Percentiles rank a stretch among this genome's conserved stretches.
Evolutionary conservation across 495 filamentous ascomycete genomes (phyloP).

Genomic region (Thermothielavioides terrestris): DNA sequence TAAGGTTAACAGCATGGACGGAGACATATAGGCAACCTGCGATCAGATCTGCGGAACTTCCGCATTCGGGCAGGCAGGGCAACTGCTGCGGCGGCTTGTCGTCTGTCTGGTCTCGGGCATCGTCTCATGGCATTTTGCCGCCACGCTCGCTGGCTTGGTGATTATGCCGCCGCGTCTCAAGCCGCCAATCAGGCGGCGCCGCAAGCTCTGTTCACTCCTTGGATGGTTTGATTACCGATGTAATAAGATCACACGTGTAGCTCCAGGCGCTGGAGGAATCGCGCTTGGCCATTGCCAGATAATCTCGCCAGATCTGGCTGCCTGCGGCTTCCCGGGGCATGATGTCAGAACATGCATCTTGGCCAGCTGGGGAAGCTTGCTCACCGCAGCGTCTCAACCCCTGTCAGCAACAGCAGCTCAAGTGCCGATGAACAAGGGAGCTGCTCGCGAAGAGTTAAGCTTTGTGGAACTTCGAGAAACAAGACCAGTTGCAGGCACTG

Average conservation of each 20-base stretch:
- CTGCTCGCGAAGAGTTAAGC: neutral
- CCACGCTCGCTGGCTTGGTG: neutral
- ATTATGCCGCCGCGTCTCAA: conserved; percentile 1
- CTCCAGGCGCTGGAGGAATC: too few species aligned
- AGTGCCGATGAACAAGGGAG: neutral
- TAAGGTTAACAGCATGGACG: neutral
- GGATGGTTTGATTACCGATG: neutral
- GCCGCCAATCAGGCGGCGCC: neutral
- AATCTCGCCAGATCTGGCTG: neutral
- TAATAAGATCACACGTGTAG: too few species aligned
- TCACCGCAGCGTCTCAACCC: neutral
- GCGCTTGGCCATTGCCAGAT: too few species aligned
- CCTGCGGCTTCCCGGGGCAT: neutral
- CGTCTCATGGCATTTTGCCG: conserved; percentile 10
- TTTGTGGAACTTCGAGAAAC: conserved; percentile 1
- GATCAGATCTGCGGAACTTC: neutral
- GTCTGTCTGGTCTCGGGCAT: neutral
- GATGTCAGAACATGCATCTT: conserved; percentile 1
- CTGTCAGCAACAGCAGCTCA: neutral
- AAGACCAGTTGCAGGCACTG: too few species aligned
- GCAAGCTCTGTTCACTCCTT: too few species aligned
- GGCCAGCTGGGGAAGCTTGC: neutral
- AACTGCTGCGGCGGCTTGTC: neutral
- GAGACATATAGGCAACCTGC: neutral
- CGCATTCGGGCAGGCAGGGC: neutral